Conservation (phyloP, 2,329 filamentous ascomycete genomes). For the Hypoxylon sp. region DNA sequence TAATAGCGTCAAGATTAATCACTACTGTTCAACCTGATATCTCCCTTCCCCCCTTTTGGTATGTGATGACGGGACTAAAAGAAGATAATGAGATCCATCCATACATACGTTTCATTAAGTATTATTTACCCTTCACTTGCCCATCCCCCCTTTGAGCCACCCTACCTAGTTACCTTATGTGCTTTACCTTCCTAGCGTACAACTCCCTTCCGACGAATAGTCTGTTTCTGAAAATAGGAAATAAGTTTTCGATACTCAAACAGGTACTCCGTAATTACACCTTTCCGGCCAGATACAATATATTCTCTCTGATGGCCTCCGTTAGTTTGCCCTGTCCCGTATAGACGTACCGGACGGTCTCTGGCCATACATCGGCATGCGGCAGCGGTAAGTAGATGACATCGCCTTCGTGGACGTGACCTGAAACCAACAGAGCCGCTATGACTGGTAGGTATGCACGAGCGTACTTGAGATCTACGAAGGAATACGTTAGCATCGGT, state of each 20-base stretch:
- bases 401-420: conserved; percentile 66
- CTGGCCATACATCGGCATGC: conserved; percentile 68
- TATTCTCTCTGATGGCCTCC: conserved; percentile 65
- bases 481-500: conserved; percentile 6
- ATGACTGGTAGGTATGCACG: conserved; percentile 67
- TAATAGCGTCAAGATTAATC: background rate
- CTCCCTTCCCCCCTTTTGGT: background rate
- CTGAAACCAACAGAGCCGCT: conserved; percentile 68
- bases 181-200: background rate
- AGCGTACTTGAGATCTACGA: conserved; percentile 64
- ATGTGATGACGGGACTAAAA: background rate
- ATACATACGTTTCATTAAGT: background rate
- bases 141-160: background rate
- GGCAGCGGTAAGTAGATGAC: conserved; percentile 71
- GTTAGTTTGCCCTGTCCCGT: conserved; percentile 64
- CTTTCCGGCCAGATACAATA: conserved; percentile 68
- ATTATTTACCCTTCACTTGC: background rate
- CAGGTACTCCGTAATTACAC: conserved; percentile 50
- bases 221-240: background rate
- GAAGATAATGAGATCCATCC: background rate
- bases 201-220: background rate
- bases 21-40: background rate
- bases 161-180: background rate
- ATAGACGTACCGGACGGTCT: conserved; percentile 70
- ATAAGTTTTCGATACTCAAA: background rate